Percentiles rank a stretch among this genome's conserved stretches.
Conservation (phyloP, 2,329 filamentous ascomycete genomes). For the Trichoderma gracile region DNA sequence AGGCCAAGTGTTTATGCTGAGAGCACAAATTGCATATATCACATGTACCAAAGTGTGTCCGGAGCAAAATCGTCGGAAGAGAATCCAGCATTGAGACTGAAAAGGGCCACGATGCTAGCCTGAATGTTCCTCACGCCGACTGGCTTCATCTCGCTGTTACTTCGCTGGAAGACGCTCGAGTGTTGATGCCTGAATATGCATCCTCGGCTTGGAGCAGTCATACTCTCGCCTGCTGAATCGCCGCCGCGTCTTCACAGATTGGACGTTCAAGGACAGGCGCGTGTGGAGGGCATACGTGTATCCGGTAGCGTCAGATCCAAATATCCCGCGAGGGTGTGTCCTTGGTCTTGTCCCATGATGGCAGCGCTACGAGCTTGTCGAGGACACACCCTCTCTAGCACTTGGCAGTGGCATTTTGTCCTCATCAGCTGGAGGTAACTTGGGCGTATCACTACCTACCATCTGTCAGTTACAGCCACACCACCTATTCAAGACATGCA, state of each 20-base stretch:
- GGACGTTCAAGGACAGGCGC: background rate
- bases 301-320: constrained; percentile 11
- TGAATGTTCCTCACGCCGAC: background rate
- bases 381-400: background rate
- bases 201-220: background rate
- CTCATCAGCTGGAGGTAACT: background rate
- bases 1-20: background rate
- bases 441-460: background rate
- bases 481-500: background rate
- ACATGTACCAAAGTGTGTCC: background rate
- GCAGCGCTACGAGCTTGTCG: background rate
- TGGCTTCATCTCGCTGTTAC: background rate
- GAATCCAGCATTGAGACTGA: background rate
- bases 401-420: constrained; percentile 3
- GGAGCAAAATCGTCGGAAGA: no score
- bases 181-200: background rate
- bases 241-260: background rate
- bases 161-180: background rate
- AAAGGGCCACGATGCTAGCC: background rate
- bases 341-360: constrained; percentile 2
- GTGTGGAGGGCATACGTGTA: background rate
- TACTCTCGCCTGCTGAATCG: background rate
- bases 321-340: constrained; percentile 6
- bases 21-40: background rate
- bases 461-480: background rate